These are phyloP conservation scores for Monosporascus sp. DNA, from an alignment of 2,329 filamentous ascomycete species.

Conservation along the genomic window DNA sequence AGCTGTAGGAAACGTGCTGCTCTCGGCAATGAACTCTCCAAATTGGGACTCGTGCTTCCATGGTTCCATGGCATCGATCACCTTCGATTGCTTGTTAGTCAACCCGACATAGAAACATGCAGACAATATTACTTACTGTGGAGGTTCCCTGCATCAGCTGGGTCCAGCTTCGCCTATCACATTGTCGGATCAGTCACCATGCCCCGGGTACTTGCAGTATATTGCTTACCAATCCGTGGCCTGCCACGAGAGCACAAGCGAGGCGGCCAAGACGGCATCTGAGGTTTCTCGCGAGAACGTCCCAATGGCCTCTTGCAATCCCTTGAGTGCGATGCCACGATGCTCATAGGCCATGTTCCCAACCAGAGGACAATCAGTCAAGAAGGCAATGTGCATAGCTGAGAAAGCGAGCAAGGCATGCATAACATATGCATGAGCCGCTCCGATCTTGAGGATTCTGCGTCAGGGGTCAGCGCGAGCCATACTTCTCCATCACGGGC, in stretches of 20 bases:
- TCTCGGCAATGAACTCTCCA: slow-evolving; percentile 73
- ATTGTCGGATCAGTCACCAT: slow-evolving; percentile 28
- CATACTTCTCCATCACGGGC: slow-evolving; percentile 8
- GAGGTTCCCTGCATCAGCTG: slow-evolving; percentile 88
- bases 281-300: slow-evolving; percentile 81
- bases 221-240: slow-evolving; percentile 82
- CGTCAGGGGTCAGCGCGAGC: slow-evolving; percentile 16
- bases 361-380: slow-evolving; percentile 79
- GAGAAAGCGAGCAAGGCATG: slow-evolving; percentile 87
- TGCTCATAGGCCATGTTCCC: slow-evolving; percentile 87
- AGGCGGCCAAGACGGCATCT: slow-evolving; percentile 86
- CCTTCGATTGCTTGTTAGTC: slow-evolving; percentile 41
- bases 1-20: slow-evolving; percentile 65
- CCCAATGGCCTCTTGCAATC: slow-evolving; percentile 80
- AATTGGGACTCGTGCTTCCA: slow-evolving; percentile 91
- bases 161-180: slow-evolving; percentile 77
- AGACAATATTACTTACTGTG: slow-evolving; percentile 54
- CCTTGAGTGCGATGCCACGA: slow-evolving; percentile 77
- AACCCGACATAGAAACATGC: not conserved
- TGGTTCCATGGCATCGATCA: slow-evolving; percentile 84
- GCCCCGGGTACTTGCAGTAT: slow-evolving; percentile 23
- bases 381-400: slow-evolving; percentile 88
- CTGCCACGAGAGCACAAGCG: slow-evolving; percentile 91
- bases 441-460: slow-evolving; percentile 77
- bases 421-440: slow-evolving; percentile 85